These are phyloP conservation scores for Marsdenia floribunda DNA, from an alignment of 257 asterid species.

Conservation along the genomic window DNA sequence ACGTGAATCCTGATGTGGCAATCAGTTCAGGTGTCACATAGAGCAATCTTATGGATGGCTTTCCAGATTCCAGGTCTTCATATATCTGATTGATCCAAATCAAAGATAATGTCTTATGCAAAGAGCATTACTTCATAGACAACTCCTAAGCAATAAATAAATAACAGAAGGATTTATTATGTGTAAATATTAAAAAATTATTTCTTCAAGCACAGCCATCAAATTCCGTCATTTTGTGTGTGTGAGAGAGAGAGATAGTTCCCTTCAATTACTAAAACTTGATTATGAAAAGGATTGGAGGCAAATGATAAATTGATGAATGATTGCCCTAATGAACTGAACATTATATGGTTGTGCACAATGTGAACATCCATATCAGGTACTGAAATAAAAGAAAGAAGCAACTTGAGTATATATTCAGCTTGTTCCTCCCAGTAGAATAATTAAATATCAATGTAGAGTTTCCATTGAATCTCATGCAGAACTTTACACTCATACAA, in stretches of 20 bases:
- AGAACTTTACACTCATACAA: not conserved
- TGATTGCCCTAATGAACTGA: not conserved
- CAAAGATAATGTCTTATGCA: not conserved
- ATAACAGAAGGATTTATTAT: not conserved
- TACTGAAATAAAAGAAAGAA: not conserved
- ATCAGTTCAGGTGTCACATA: constrained; percentile 94
- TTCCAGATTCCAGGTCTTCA: constrained; percentile 87
- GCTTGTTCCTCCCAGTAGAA: not conserved
- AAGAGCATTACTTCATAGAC: not conserved
- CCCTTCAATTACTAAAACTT: not conserved
- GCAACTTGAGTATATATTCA: not conserved
- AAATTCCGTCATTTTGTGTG: not conserved
- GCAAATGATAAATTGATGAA: not conserved
- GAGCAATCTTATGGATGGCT: constrained; percentile 74
- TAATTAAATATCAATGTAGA: not conserved
- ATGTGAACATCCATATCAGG: not conserved
- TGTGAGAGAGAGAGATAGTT: not conserved
- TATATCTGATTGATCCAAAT: constrained; percentile 45
- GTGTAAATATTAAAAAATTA: not conserved
- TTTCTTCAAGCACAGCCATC: not conserved
- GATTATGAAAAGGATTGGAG: not conserved
- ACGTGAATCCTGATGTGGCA: constrained; percentile 79
- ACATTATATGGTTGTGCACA: not conserved
- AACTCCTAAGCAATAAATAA: not conserved
- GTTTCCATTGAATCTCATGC: not conserved